A percentile compares a stretch with the other conserved stretches of the same genome.
phyloP scores from a whole-genome alignment of 352 stramenopile genomes.

The Globisporangium emineosum region DNA sequence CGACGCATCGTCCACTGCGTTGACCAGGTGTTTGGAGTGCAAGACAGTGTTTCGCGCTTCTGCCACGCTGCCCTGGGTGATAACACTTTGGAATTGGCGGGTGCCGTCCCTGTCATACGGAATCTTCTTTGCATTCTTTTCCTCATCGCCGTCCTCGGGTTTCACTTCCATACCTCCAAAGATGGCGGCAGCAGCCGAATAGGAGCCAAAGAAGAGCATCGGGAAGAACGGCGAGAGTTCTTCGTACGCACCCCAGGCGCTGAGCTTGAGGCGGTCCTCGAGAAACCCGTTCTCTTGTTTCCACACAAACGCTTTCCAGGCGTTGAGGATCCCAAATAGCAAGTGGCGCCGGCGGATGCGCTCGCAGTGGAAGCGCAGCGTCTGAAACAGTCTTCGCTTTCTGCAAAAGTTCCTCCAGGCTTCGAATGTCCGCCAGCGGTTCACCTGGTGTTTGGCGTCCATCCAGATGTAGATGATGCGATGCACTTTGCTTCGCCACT shows the following conservation, averaged over 20 bases:
- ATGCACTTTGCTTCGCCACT: conserved; percentile 45
- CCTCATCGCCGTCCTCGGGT: not conserved
- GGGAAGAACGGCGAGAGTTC: conserved; percentile 52
- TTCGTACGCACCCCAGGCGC: conserved; percentile 54
- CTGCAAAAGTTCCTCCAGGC: conserved; percentile 45
- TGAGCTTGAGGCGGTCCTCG: conserved; percentile 49
- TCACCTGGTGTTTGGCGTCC: conserved; percentile 19
- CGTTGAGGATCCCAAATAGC: conserved; percentile 45
- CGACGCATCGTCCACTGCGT: conserved; percentile 41
- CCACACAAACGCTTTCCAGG: conserved; percentile 65
- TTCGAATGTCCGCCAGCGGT: conserved; percentile 38
- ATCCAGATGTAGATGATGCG: conserved; percentile 58
- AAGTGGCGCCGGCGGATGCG: conserved; percentile 34
- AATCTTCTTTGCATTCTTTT: not conserved
- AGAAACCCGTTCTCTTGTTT: conserved; percentile 56
- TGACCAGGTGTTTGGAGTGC: conserved; percentile 46
- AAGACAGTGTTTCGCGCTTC: conserved; percentile 54
- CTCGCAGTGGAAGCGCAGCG: conserved; percentile 40
- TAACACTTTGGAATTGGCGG: conserved; percentile 40
- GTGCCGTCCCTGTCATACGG: conserved; percentile 28
- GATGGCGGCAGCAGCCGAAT: conserved; percentile 49
- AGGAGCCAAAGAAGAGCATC: conserved; percentile 63
- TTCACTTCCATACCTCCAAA: conserved; percentile 42
- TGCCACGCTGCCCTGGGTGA: conserved; percentile 46
- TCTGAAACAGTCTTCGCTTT: conserved; percentile 51